Evolutionary conservation across 2,329 filamentous ascomycete genomes (phyloP).

Genomic region (Talaromyces piceae): DNA sequence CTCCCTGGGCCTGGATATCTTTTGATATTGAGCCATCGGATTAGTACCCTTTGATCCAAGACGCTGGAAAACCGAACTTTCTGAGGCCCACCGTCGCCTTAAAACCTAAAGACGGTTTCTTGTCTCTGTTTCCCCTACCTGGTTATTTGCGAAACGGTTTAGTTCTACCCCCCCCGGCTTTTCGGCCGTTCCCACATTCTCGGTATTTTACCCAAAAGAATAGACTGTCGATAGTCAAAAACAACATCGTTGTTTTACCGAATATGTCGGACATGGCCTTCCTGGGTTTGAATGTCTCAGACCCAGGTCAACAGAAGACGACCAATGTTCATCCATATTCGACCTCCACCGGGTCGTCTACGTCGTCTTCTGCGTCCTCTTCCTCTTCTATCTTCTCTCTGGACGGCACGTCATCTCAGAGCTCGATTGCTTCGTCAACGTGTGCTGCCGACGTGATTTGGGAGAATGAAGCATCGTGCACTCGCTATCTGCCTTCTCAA

Average conservation of each 20-base stretch:
- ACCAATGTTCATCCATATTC: constrained; percentile 52
- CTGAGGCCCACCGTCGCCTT: constrained; percentile 28
- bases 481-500: constrained; percentile 18
- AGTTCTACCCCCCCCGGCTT: constrained; percentile 19
- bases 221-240: background rate
- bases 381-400: constrained; percentile 72
- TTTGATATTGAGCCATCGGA: background rate
- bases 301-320: constrained; percentile 31
- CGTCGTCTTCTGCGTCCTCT: constrained; percentile 71
- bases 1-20: background rate
- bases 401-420: constrained; percentile 55
- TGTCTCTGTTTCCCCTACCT: constrained; percentile 24
- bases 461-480: constrained; percentile 30
- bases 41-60: background rate
- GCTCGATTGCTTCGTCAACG: constrained; percentile 60
- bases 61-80: constrained; percentile 20
- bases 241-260: constrained; percentile 19
- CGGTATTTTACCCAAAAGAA: constrained; percentile 3
- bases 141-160: constrained; percentile 27
- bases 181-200: constrained; percentile 8
- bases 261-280: constrained; percentile 40
- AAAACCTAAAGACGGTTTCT: constrained; percentile 23
- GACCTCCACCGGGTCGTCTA: constrained; percentile 64
- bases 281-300: constrained; percentile 34
- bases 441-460: constrained; percentile 50